Conservation (phyloP, 306 rosid genomes). For the Castanopsis chinensis region DNA sequence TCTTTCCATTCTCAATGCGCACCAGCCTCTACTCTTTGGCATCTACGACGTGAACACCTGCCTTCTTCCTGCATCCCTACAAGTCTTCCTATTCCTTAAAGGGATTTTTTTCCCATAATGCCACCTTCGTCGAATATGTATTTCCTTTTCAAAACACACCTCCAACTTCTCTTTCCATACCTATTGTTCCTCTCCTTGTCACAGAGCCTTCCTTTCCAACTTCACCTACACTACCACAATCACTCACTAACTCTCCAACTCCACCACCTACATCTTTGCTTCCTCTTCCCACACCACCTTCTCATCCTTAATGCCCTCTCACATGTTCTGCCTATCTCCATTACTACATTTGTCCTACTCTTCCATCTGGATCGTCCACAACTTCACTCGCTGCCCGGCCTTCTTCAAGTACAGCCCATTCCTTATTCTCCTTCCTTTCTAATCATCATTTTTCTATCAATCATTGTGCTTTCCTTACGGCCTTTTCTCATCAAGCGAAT, state of each 20-base stretch:
- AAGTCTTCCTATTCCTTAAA: no score
- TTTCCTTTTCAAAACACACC: background rate
- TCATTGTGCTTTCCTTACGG: background rate
- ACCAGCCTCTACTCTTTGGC: no score
- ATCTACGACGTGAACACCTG: no score
- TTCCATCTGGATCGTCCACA: background rate
- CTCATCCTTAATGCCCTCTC: background rate
- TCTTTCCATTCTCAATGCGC: no score
- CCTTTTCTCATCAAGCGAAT: background rate
- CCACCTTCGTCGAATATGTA: background rate
- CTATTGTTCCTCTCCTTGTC: background rate
- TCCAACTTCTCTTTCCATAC: background rate
- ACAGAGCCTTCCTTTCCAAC: no score
- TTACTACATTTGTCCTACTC: background rate
- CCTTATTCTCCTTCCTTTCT: no score
- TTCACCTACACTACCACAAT: no score
- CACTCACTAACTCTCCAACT: background rate
- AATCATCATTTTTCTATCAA: background rate
- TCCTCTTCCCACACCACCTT: background rate
- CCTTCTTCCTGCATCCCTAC: no score
- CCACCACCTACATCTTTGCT: background rate
- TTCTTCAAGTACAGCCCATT: background rate
- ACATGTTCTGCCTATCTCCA: background rate
- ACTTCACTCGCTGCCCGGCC: background rate
- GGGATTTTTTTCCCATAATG: background rate